Evolutionary conservation across 2,329 filamentous ascomycete genomes (phyloP).

Genomic region (Lachnum nothofagi): DNA sequence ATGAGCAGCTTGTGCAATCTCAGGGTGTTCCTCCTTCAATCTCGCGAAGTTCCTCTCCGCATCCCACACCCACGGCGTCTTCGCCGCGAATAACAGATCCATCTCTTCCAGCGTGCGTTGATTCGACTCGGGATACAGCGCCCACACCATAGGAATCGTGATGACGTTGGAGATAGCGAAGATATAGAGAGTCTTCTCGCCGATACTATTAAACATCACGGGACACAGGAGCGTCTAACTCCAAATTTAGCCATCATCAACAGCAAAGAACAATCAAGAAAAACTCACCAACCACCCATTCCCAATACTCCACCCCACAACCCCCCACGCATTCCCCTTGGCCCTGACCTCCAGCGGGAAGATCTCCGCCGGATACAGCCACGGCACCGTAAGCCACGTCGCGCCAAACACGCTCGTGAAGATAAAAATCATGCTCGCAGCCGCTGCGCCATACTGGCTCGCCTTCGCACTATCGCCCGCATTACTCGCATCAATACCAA

Average conservation of each 20-base stretch:
- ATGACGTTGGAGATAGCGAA: slow-evolving; percentile 64
- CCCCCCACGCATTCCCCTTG: slow-evolving; percentile 70
- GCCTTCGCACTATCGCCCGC: slow-evolving; percentile 43
- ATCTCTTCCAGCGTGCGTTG: slow-evolving; percentile 72
- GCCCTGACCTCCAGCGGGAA: slow-evolving; percentile 67
- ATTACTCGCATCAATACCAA: slow-evolving; percentile 43
- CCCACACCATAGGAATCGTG: slow-evolving; percentile 61
- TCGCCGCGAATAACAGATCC: slow-evolving; percentile 64
- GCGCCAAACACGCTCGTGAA: slow-evolving; percentile 59
- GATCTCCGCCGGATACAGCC: slow-evolving; percentile 67
- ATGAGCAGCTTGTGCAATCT: slow-evolving; percentile 37
- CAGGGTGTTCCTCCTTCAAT: slow-evolving; percentile 57
- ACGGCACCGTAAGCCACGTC: slow-evolving; percentile 49
- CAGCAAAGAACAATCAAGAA: slow-evolving; percentile 20
- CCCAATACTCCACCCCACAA: slow-evolving; percentile 71
- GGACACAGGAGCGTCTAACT: slow-evolving; percentile 35
- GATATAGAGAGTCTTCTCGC: slow-evolving; percentile 68
- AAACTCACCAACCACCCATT: slow-evolving; percentile 57
- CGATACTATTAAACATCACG: slow-evolving; percentile 48
- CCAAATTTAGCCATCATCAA: slow-evolving; percentile 20
- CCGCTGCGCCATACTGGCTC: slow-evolving; percentile 55
- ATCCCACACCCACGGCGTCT: slow-evolving; percentile 66
- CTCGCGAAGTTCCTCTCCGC: slow-evolving; percentile 59
- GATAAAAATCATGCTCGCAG: slow-evolving; percentile 66
- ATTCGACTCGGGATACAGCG: slow-evolving; percentile 68